Conservation (phyloP, 192 early-diverging fungal genomes). For the Coemansia sp. region DNA sequence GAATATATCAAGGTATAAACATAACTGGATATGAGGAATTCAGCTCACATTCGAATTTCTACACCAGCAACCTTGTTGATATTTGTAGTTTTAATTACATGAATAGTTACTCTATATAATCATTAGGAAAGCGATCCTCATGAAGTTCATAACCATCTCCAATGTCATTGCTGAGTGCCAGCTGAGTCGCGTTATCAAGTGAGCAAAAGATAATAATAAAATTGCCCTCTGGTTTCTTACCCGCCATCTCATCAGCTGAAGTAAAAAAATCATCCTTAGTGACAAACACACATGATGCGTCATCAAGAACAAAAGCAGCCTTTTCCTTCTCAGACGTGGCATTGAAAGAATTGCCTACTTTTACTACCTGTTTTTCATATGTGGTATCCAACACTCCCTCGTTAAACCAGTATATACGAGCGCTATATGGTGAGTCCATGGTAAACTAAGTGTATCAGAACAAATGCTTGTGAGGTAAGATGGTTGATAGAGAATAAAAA, state of each 20-base stretch:
- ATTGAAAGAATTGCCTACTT: not conserved
- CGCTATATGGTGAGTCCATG: not conserved
- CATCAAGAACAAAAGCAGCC: not conserved
- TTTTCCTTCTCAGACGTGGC: not conserved
- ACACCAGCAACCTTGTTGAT: too few species aligned
- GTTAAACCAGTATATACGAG: not conserved
- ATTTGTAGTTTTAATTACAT: too few species aligned
- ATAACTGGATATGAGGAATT: too few species aligned
- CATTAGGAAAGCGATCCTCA: not conserved
- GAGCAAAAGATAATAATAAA: not conserved
- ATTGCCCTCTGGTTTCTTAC: not conserved
- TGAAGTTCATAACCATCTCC: not conserved
- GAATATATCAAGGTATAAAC: too few species aligned
- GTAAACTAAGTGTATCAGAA: too few species aligned
- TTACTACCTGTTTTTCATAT: not conserved
- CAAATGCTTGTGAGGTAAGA: not conserved
- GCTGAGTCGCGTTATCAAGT: not conserved
- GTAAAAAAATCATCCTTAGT: not conserved
- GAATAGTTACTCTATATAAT: too few species aligned
- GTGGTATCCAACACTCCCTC: not conserved
- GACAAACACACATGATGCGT: not conserved
- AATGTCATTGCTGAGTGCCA: not conserved
- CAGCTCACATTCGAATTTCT: too few species aligned
- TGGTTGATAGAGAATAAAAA: not conserved
- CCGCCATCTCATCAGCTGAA: not conserved